Base-by-base conservation (phyloP, 2,329 filamentous ascomycete genomes). In the Fusarium sp. region DNA sequence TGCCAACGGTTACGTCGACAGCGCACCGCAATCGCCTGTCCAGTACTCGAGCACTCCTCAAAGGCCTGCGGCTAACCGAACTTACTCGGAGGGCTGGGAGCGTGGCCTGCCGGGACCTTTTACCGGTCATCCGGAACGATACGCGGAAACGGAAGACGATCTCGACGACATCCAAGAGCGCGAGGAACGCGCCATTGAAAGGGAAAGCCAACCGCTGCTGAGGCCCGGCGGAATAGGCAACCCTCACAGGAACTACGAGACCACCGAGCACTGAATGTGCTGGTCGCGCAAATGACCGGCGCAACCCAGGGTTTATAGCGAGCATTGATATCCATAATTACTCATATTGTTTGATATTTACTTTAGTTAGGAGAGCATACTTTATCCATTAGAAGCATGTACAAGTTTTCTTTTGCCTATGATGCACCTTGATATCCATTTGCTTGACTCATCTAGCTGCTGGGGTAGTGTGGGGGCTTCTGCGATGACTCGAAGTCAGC, bases 121-220 rank as follows among this genome's bases (percentile, higher is more conserved):
- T 68, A 86, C 84, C 2, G 84, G 83, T 2, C 85, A 87, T 55
- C 85, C 86, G 4, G 84, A 87, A 72, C 81, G 81, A 62, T 87
- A 88, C 55, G 85, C 85, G 34, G 82, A 84, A 52, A 86, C 82
- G 4, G 84, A 86, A 37, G 85, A 87, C 60, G 84, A 88, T 61
- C 78, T 87, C 65, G 83, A 86, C 52, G 80, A 84, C 37, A 84
- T 87, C 39, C 77, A 83, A 63, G 85, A 86, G 63, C 82, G 85
- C 18, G 85, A 88, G 68, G 85, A 87, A 58, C 78, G 82, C 44
- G 85, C 86, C 15, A 85, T 86, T 31, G 84, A 81, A 13, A 76
- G 83, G 39, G 86, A 88, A 75, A 86, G 82, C 40, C 82, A 86
- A 65, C 86, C 86, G 6, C 76, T 88, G 43, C 77, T 88, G 44